Conservation (phyloP, 306 rosid species). For the Psophocarpus tetragonolobus region DNA sequence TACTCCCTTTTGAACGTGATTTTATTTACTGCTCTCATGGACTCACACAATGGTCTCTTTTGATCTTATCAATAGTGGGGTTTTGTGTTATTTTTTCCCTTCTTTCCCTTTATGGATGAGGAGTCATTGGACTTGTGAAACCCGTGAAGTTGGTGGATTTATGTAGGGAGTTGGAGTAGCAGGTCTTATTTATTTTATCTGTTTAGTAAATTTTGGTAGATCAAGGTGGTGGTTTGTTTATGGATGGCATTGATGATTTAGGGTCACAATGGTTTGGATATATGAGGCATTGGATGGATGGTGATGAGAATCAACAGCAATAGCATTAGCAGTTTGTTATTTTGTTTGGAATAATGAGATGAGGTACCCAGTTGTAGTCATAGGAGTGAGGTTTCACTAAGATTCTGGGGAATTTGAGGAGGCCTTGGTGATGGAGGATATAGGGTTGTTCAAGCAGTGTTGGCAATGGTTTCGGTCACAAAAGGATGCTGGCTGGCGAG, state of each 20-base stretch:
- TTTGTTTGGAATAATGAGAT: slow-evolving; percentile 3
- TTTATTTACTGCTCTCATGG: slow-evolving; percentile 55
- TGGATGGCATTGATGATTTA: slow-evolving; percentile 60
- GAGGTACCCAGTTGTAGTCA: slow-evolving; percentile 16
- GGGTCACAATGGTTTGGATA: slow-evolving; percentile 35
- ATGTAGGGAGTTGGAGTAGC: slow-evolving; percentile 35
- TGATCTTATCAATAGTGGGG: slow-evolving; percentile 31
- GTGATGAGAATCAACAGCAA: slow-evolving; percentile 46
- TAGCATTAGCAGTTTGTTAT: slow-evolving; percentile 43
- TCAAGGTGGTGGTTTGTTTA: slow-evolving; percentile 37
- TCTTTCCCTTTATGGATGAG: slow-evolving; percentile 22
- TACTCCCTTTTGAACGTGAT: slow-evolving; percentile 67
- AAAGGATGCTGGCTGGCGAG: slow-evolving; percentile 59
- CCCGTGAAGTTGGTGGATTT: slow-evolving; percentile 41
- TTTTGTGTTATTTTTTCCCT: not conserved
- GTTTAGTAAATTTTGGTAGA: slow-evolving; percentile 45
- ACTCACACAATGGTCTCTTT: slow-evolving; percentile 39
- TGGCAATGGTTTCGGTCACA: slow-evolving; percentile 85
- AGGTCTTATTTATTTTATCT: slow-evolving; percentile 21
- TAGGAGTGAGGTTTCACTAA: slow-evolving; percentile 26
- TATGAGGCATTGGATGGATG: slow-evolving; percentile 33
- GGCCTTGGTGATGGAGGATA: slow-evolving; percentile 76
- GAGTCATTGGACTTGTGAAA: slow-evolving; percentile 34
- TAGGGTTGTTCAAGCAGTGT: slow-evolving; percentile 78
- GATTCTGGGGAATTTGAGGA: slow-evolving; percentile 37